Evolutionary conservation across 1,139 yeast species (phyloP).

Genomic region (Pichia terricola): DNA sequence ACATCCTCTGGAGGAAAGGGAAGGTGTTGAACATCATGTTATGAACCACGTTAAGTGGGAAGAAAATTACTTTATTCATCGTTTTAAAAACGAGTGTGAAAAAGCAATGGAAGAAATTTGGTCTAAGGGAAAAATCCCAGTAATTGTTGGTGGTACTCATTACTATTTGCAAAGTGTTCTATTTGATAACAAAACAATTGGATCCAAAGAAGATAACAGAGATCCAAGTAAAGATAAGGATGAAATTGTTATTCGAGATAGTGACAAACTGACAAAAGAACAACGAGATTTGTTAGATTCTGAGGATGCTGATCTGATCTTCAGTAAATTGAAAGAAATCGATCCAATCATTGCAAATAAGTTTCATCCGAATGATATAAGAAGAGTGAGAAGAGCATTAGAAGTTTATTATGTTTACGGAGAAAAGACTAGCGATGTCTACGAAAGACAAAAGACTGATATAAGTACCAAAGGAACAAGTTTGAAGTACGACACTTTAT

Average conservation of each 20-base stretch:
- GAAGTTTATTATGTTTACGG: conserved; percentile 71
- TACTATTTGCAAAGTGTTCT: conserved; percentile 76
- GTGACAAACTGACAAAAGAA: conserved; percentile 11
- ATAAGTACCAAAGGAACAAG: conserved; percentile 31
- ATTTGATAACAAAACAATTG: conserved; percentile 57
- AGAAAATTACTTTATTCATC: conserved; percentile 75
- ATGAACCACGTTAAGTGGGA: conserved; percentile 77
- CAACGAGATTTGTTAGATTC: conserved; percentile 34
- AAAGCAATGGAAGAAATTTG: conserved; percentile 53
- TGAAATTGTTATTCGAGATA: not conserved
- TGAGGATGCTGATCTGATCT: conserved; percentile 35
- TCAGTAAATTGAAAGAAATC: conserved; percentile 34
- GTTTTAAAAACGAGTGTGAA: conserved; percentile 66
- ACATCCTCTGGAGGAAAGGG: conserved; percentile 72
- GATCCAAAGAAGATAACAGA: conserved; percentile 25
- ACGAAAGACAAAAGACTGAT: conserved; percentile 44
- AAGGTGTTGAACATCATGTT: conserved; percentile 72
- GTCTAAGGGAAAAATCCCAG: conserved; percentile 63
- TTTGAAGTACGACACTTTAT: conserved; percentile 55
- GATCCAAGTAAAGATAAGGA: not conserved
- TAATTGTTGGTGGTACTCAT: conserved; percentile 93
- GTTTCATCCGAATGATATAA: conserved; percentile 84
- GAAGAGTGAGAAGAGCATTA: conserved; percentile 71
- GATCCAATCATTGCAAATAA: conserved; percentile 74
- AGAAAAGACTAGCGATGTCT: conserved; percentile 59